Evolutionary conservation across 2,329 filamentous ascomycete genomes (phyloP), one percentile per base, ranked within the genome.

Genomic region (Hypoxylon sp.): DNA sequence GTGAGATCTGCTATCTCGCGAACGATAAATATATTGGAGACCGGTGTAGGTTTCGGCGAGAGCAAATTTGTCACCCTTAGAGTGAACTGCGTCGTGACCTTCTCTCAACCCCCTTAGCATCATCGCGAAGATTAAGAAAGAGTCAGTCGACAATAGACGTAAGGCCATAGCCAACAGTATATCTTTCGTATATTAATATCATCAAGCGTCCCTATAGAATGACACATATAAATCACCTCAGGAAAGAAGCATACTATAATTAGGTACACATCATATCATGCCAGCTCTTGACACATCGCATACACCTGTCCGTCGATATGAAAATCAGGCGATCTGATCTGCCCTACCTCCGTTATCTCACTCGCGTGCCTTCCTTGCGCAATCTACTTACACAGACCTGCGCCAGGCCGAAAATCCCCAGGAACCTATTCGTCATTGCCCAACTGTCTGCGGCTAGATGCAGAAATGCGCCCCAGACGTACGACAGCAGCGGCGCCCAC

Each of bases 401-500:
- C 54, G 60, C 47, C 31, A 50, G 46, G 24, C 58, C 57, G 58
- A 35, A 19, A 61, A 50, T 67, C 42, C 44, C 35, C 31, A 35
- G 47, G 35, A 32, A 21, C 32, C 48, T 56, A 59, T 66, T 66
- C 47, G 57, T 44, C 46, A 54, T 24, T 17, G 35, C 46, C 35
- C 55, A 69, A 59, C 62, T 69, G 63, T 69, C 63, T 59, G 54
- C 63, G 67, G 67, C 39, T 67, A 69, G 46, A 15, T 69, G 63
- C 67, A 69, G 63, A 31, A 46, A 35, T 39, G 13, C 15, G 27
- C n/a, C 31, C 39, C 39, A 46, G 39, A 31, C 24, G 48, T 37
- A 42, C 42, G 19, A 65, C 35, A 31, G 44, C 42, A 31, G 44
- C 42, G 44, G 47, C 29, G 44, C 39, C 53, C 42, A 39, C 53